phyloP scores from a whole-genome alignment of 2,329 filamentous ascomycete species.

The Cladobotryum mycophilum region DNA sequence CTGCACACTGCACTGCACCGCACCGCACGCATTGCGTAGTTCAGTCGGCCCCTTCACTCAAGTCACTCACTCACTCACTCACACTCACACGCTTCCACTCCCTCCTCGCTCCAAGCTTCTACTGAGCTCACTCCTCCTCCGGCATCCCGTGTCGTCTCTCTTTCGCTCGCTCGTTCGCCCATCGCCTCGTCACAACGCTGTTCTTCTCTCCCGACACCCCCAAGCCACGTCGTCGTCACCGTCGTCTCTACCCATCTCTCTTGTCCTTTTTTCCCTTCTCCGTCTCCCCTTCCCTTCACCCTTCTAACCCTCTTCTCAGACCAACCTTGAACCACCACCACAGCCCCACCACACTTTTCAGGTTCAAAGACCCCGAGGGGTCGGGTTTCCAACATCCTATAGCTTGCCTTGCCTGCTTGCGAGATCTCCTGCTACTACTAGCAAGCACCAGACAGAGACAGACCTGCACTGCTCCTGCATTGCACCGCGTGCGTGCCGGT shows the following conservation, averaged over 20 bases:
- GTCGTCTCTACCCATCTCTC: background rate
- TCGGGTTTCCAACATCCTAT: conserved; percentile 6
- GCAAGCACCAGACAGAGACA: background rate
- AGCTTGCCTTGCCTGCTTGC: conserved; percentile 2
- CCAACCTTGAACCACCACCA: conserved; percentile 8
- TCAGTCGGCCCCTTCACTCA: background rate
- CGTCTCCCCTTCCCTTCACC: background rate
- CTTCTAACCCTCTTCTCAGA: conserved; percentile 4
- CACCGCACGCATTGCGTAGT: background rate
- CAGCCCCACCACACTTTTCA: conserved; percentile 10
- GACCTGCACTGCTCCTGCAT: conserved; percentile 6
- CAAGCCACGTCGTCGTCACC: conserved; percentile 9
- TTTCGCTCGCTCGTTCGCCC: background rate
- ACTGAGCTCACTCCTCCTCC: background rate
- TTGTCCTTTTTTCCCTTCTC: background rate
- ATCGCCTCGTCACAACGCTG: background rate
- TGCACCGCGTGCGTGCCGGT: conserved; percentile 12
- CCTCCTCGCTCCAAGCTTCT: background rate
- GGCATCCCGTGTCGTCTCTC: background rate
- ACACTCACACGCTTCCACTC: background rate
- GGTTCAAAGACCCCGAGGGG: conserved; percentile 3
- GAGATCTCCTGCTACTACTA: conserved; percentile 8
- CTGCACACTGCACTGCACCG: background rate
- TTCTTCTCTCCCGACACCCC: background rate
- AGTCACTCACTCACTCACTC: background rate